A percentile compares a stretch with the other conserved stretches of the same genome.
Conservation (phyloP, 805 yeast species). For the Schizosaccharomyces octosporus region DNA sequence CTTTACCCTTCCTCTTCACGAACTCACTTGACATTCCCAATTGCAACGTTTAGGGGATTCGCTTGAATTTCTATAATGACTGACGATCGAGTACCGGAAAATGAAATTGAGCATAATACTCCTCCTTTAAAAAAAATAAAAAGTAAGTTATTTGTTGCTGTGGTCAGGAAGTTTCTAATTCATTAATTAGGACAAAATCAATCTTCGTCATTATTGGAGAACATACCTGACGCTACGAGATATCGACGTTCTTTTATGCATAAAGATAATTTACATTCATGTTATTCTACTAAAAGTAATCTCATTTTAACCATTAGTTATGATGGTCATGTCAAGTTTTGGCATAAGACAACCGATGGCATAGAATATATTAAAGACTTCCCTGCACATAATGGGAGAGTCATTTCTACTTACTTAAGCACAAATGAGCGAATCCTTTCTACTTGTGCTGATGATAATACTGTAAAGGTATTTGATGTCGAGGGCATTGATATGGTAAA, state of each 20-base stretch:
- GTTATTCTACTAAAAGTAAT: slow-evolving; percentile 4
- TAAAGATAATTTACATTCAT: slow-evolving; percentile 6
- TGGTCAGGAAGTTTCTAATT: background rate
- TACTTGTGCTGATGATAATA: slow-evolving; percentile 8
- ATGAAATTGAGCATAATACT: background rate
- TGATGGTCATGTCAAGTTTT: slow-evolving; percentile 17
- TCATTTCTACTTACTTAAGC: slow-evolving; percentile 7
- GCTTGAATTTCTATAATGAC: no score
- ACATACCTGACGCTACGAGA: slow-evolving; percentile 8
- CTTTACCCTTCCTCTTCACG: no score
- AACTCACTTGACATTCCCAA: no score
- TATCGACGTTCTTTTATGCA: slow-evolving; percentile 12
- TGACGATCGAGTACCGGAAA: no score
- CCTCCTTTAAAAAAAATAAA: background rate
- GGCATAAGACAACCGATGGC: slow-evolving; percentile 10
- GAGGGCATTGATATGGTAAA: slow-evolving; percentile 16
- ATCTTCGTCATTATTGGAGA: slow-evolving; percentile 8
- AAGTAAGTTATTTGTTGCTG: background rate
- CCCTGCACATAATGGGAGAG: slow-evolving; percentile 9
- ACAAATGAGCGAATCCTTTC: slow-evolving; percentile 12
- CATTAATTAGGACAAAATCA: background rate
- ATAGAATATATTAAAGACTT: slow-evolving; percentile 16
- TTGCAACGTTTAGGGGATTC: no score
- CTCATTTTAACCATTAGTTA: slow-evolving; percentile 13
- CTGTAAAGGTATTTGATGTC: slow-evolving; percentile 16